Evolutionary conservation across 1,284 basidiomycete genomes (phyloP), one percentile per base, ranked within the genome.

Genomic region (Pyrrhoderma noxium): DNA sequence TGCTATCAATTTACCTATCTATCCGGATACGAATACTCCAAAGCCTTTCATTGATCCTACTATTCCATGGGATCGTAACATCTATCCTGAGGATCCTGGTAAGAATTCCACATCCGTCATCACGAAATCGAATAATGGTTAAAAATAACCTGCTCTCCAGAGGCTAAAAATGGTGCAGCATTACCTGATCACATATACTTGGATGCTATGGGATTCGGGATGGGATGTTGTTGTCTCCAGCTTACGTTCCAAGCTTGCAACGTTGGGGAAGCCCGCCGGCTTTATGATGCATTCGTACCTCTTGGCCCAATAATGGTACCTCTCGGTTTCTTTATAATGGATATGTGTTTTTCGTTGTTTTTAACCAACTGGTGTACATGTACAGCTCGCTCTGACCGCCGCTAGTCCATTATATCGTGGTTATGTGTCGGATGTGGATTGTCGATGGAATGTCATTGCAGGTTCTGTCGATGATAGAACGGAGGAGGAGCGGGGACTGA

Each of bases 161-260:
- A 95, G 73, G 93, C 93, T 1, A 88, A 85, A 65, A 74, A 82
- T 52, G 93, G 91, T 3, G 91, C 92, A 8, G 94, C 93, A 8
- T 74, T 89, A 46, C 73, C 76, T 11, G 85, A 95, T 66, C 93
- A 98, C 67, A 93, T 99, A 59, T 99, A 99, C 67, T 82, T 99
- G 76, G 96, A 99, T 67, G 94, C 96, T 1, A 98, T 98, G 96
- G 95, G 94, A 21, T 99, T 99, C 67, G 96, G 96, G 41, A 99
- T 98, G 95, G 96, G 96, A 2, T 98, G 95, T 63, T 96, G 92
- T 64, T 99, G 96, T 68, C 73, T 99, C 47, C 96, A 99, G 64
- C 78, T 99, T 58, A 99, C 96, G 2, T 97, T 99, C 72, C 96
- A 99, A 67, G 89, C 93, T 0, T 95, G 89, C 68, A 92, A 93